phyloP scores from a whole-genome alignment of 129 eudicot genomes.

The carrot (Daucus carota) region DNA sequence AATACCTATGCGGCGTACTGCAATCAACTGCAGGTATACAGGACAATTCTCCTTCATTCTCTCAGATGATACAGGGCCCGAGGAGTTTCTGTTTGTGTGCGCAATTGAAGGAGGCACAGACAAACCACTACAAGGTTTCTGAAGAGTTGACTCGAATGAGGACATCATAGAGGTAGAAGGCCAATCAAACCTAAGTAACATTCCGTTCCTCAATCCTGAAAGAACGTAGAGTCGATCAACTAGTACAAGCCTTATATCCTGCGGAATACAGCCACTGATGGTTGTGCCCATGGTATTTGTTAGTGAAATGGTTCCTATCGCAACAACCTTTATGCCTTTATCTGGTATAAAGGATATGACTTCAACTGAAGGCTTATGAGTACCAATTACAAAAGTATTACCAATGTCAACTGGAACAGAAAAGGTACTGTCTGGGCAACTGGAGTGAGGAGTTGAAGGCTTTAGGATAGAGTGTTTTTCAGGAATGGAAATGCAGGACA shows the following conservation, averaged over 20 bases:
- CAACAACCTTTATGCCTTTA: conserved; percentile 58
- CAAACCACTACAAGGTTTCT: conserved; percentile 23
- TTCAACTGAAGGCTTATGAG: conserved; percentile 96
- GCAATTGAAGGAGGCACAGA: conserved; percentile 13
- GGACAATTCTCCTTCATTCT: conserved; percentile 31
- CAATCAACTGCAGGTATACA: conserved; percentile 64
- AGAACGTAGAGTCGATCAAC: conserved; percentile 76
- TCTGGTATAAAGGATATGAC: conserved; percentile 55
- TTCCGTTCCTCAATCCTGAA: conserved; percentile 92
- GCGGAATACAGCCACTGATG: conserved; percentile 87
- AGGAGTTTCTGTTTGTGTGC: conserved; percentile 11
- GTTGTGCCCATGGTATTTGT: conserved; percentile 61
- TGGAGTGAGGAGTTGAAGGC: conserved; percentile 13
- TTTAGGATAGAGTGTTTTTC: conserved; percentile 25
- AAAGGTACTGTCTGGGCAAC: conserved; percentile 11
- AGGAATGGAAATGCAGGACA: conserved; percentile 86
- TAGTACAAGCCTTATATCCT: conserved; percentile 83
- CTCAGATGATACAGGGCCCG: conserved; percentile 14
- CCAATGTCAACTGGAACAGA: conserved; percentile 31
- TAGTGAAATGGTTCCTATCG: conserved; percentile 66
- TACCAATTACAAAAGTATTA: conserved; percentile 65
- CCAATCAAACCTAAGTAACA: conserved; percentile 97
- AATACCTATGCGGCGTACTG: conserved; percentile 86
- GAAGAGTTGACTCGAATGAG: conserved; percentile 23
- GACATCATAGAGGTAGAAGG: conserved; percentile 33